Evolutionary conservation across 1,284 basidiomycete genomes (phyloP).

Genomic region (Marasmius sp.): DNA sequence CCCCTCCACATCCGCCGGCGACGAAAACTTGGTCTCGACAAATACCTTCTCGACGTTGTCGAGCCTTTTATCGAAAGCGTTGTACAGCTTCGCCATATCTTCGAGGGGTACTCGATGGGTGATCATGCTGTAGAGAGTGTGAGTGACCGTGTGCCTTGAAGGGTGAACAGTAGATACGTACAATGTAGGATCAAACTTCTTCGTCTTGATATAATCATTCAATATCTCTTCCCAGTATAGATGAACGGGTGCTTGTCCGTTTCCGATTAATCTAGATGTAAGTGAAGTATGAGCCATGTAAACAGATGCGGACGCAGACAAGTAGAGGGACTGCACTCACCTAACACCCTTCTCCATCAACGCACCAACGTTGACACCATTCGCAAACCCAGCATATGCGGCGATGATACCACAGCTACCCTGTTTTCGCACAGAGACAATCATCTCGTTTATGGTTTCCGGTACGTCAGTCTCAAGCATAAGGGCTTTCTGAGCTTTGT

Average conservation of each 20-base stretch:
- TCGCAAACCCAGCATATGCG: slow-evolving; percentile 64
- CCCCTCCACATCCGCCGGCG: slow-evolving; percentile 29
- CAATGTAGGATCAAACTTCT: slow-evolving; percentile 72
- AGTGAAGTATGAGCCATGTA: not conserved
- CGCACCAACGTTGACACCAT: slow-evolving; percentile 73
- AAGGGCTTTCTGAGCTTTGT: slow-evolving; percentile 69
- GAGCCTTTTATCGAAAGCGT: slow-evolving; percentile 59
- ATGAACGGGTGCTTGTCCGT: slow-evolving; percentile 75
- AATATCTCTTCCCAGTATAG: slow-evolving; percentile 75
- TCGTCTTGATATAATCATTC: slow-evolving; percentile 59
- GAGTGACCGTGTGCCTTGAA: not conserved
- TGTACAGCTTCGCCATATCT: slow-evolving; percentile 58
- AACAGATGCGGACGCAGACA: not conserved
- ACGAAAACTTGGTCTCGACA: slow-evolving; percentile 44
- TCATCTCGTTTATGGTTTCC: slow-evolving; percentile 73
- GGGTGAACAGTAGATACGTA: slow-evolving; percentile 31
- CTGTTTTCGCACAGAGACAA: slow-evolving; percentile 61
- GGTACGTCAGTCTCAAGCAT: slow-evolving; percentile 78
- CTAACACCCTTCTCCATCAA: slow-evolving; percentile 79
- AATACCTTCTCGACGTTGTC: slow-evolving; percentile 66
- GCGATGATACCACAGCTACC: slow-evolving; percentile 66
- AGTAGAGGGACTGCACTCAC: slow-evolving; percentile 12
- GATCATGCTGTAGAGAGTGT: slow-evolving; percentile 45
- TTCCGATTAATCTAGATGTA: slow-evolving; percentile 52
- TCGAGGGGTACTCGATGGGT: slow-evolving; percentile 66